Evolutionary conservation across 495 filamentous ascomycete species (phyloP), one percentile per base, ranked within the genome.

Genomic region (Tetracladium setigerum): DNA sequence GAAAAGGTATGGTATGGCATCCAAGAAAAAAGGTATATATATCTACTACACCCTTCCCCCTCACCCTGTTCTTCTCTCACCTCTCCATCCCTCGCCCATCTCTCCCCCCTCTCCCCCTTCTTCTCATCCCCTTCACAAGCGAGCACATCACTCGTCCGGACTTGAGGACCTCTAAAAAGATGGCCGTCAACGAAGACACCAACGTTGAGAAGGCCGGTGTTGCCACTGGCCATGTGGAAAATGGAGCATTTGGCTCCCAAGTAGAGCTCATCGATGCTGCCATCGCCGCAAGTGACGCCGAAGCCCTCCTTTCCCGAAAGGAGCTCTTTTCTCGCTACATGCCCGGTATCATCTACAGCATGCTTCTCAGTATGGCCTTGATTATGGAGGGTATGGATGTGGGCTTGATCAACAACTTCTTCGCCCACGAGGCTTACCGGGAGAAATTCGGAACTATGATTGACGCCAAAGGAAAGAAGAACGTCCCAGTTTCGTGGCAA

Each of bases 341-440:
- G 22, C 72, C 74, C 50, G 71, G 71, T 32, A 68, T 77, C 40
- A 67, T 62, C 4, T 82, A 72, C 73, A 73, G 69, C 41, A 44
- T 79, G 30, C 64, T 78, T 45, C 71, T 82, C 54, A 74, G 72
- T 36, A 70, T 73, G 6, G 70, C 69, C 57, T 74, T 80, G 41
- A 68, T 72, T 47, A 82, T 82, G 77, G 77, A 82, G 51, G 77
- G 77, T 5, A 79, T 73, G 57, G 77, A 80, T 44, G 52, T 77
- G 32, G 69, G 66, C 31, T 59, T 81, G 61, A 67, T 54, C 30
- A 59, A 46, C 14, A 62, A 61, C 7, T 65, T 70, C 52, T 62
- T 54, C 52, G 66, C 47, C n/a, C 50, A 61, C 30, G 62, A 60
- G 0, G 38, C 49, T 12, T 73, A 72, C 46, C 57, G 64, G 44